Base-by-base conservation (phyloP, 2,329 filamentous ascomycete genomes). In the Delphinella strobiligena region DNA sequence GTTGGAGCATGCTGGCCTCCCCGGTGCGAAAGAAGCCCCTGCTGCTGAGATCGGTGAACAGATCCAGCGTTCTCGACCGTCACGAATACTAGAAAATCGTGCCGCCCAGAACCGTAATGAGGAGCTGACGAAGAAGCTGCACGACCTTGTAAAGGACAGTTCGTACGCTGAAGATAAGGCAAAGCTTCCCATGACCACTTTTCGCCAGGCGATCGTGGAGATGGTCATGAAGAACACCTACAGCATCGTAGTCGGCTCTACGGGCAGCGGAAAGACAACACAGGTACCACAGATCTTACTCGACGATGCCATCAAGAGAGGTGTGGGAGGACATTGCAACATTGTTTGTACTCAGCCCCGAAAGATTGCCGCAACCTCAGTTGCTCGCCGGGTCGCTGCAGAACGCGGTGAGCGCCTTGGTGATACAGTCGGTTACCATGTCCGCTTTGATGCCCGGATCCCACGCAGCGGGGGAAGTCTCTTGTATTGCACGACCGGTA, bases 201-300 rank as follows among this genome's bases (percentile, higher is more conserved):
- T 58, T 36, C 47, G 51, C 31, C 42, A 50, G 3, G 33, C 60
- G 34, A 54, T 69, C 10, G 44, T 67, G 9, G 27, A 34, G 14
- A 47, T 63, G 34, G 53, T 69, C 14, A 52, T 60, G 5, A 52
- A 57, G 7, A 56, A 66, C 39, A 49, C 53, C 0, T 66, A 64
- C 48, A 65, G 60, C 46, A 63, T 71, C 34, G 57, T 71, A 41
- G 56, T 63, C 35, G 66, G 64, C 14, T 60, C 63, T 18, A 66
- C 64, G 31, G 66, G 64, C 2, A 63, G 61, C 33, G 66, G 67
- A 15, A 70, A 70, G 48, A 63, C 53, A 36, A 69, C 67, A 4
- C 69, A 72, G 50, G 58, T 72, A 7, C 68, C 69, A n/a, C 69
- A 72, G 44, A 67, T 72, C n/a, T 43, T 72, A 18, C 51, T 72